Percentiles rank a stretch among this genome's conserved stretches.
phyloP scores from a whole-genome alignment of 345 rosid species.

The Nephelium lappaceum region DNA sequence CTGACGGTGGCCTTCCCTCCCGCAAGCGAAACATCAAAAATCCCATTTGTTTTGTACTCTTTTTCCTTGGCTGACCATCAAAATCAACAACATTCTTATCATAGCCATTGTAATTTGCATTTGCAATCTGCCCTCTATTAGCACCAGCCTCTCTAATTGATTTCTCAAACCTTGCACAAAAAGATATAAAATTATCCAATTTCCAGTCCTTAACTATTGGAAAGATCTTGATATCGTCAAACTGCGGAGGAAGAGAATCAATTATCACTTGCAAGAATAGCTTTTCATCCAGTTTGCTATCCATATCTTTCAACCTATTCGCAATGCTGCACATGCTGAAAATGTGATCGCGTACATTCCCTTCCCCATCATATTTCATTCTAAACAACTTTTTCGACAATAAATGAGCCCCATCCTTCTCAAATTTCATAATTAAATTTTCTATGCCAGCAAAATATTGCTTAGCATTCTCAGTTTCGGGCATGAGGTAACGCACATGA shows the following conservation, averaged over 20 bases:
- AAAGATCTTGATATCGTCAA: neutral
- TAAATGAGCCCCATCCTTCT: neutral
- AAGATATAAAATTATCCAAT: neutral
- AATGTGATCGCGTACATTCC: neutral
- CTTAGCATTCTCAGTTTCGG: neutral
- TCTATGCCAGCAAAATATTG: neutral
- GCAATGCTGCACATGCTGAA: neutral
- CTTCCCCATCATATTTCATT: neutral
- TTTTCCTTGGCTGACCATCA: neutral
- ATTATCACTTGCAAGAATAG: neutral
- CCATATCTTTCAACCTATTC: neutral
- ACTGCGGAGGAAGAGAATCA: neutral
- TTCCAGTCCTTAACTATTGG: neutral
- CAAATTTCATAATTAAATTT: neutral
- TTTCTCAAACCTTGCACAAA: neutral
- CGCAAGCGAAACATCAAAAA: neutral
- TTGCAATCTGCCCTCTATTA: neutral
- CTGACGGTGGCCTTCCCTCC: neutral
- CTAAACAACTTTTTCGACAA: neutral
- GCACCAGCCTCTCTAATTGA: neutral
- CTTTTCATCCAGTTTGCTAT: neutral
- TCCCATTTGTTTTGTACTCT: neutral
- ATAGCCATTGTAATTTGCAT: too few species aligned
- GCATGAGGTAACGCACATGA: neutral
- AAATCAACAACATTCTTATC: neutral